phyloP scores from a whole-genome alignment of 768 basidiomycete species.

The Termitomyces sp. region DNA sequence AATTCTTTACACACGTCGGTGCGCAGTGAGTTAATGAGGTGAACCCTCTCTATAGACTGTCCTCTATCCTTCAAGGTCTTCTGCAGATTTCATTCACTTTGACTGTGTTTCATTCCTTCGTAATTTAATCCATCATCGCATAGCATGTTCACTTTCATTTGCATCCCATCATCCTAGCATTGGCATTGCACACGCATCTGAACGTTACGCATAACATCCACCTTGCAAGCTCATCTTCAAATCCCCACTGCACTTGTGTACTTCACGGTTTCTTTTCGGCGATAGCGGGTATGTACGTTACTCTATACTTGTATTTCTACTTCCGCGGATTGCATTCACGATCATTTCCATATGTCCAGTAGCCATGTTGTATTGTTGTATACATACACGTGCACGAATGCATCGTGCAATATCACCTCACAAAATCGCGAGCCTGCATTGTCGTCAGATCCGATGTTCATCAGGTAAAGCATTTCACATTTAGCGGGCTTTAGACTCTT shows the following conservation, averaged over 20 bases:
- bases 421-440: neutral
- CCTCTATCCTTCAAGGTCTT: neutral
- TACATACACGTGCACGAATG: neutral
- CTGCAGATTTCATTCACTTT: neutral
- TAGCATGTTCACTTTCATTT: constrained; percentile 11
- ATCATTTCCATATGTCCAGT: neutral
- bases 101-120: neutral
- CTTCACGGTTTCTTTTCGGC: neutral
- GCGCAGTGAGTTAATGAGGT: constrained; percentile 17
- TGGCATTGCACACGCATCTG: neutral
- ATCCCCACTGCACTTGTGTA: neutral
- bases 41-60: neutral
- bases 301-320: constrained; percentile 6
- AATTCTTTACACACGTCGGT: constrained; percentile 40
- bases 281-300: constrained; percentile 8
- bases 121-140: constrained; percentile 6
- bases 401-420: neutral
- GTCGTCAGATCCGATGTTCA: neutral
- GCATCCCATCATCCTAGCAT: constrained; percentile 7
- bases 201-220: neutral
- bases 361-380: neutral
- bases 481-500: neutral
- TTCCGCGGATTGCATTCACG: constrained; percentile 3
- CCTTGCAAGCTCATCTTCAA: constrained; percentile 1
- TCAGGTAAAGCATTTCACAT: neutral